Conservation (phyloP, 768 basidiomycete species). For the Erythrobasidium yunnanense region DNA sequence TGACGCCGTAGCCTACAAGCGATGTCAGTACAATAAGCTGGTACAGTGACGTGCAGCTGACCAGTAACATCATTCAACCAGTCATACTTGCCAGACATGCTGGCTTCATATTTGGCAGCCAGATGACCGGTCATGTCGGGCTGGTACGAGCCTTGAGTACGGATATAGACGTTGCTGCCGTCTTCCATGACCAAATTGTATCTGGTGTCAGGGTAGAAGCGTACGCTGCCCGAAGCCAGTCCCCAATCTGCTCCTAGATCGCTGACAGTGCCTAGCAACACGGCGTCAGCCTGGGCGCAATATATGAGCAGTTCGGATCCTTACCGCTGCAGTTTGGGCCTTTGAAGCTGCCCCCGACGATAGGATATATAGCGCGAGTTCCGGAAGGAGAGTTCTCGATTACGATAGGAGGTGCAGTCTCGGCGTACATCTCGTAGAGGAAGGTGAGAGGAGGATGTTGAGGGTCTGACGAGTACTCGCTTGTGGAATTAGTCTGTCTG, state of each 20-base stretch:
- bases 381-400: not conserved
- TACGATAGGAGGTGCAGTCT: not conserved
- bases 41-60: not conserved
- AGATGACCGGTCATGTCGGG: not conserved
- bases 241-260: conserved; percentile 9
- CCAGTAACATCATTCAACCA: conserved; percentile 6
- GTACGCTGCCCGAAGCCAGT: not conserved
- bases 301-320: not conserved
- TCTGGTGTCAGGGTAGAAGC: conserved; percentile 1
- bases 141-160: not conserved
- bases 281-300: not conserved
- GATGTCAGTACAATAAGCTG: not conserved
- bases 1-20: not conserved
- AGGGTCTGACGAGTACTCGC: no score
- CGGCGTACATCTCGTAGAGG: conserved; percentile 13
- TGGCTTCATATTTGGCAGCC: not conserved
- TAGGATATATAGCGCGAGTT: not conserved
- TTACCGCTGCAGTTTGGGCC: not conserved
- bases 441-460: no score
- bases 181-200: not conserved
- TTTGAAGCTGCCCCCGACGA: not conserved
- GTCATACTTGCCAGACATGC: not conserved
- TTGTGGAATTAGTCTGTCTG: no score
- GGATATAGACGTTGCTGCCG: not conserved
- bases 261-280: not conserved